Evolutionary conservation across 768 basidiomycete genomes (phyloP), one percentile per base, ranked within the genome.

Genomic region (Tylopilus sp.): DNA sequence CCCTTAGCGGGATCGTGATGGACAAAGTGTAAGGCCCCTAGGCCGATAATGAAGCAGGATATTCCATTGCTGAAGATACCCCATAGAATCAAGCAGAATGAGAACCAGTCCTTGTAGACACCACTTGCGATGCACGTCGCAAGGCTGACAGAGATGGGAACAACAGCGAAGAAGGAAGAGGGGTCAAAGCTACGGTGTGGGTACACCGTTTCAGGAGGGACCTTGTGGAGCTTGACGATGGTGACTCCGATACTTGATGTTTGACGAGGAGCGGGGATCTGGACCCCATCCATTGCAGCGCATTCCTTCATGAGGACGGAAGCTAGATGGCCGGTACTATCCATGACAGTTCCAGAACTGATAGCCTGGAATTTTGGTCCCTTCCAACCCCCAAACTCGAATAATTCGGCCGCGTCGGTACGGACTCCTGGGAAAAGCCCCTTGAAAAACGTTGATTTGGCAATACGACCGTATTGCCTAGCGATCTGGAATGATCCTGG

Each of bases 401-500:
- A 46, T 7, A 56, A 17, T n/a, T 5, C 19, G 21, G 43, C 34
- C 13, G 63, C 58, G 25, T 61, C 58, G 2, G 48, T 55, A 34
- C 60, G 51, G 34, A 52, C 30, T 22, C 54, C 56, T 9, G 54
- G 56, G 22, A 58, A 57, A 6, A 30, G 3, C 16, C 50, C 50
- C 24, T 40, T 47, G 50, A 48, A 61, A 29, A 70, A 0, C 7
- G 55, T n/a, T 4, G 44, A 64, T 26, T 53, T 59, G 30, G 63
- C 57, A n/a, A 71, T 42, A 8, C 28, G 50, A 16, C 63, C 63
- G 19, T 63, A 63, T 24, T 53, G 59, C 52, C 59, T 70, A 24
- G 63, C 68, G 22, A 67, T 57, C 8, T 54, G 57, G 50, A 61
- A 65, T 21, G 64, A 58, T 33, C 70, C 70, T 7, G 70, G 70